Conservation (phyloP, 1,284 basidiomycete genomes). For the Cutaneotrichosporon sp. region DNA sequence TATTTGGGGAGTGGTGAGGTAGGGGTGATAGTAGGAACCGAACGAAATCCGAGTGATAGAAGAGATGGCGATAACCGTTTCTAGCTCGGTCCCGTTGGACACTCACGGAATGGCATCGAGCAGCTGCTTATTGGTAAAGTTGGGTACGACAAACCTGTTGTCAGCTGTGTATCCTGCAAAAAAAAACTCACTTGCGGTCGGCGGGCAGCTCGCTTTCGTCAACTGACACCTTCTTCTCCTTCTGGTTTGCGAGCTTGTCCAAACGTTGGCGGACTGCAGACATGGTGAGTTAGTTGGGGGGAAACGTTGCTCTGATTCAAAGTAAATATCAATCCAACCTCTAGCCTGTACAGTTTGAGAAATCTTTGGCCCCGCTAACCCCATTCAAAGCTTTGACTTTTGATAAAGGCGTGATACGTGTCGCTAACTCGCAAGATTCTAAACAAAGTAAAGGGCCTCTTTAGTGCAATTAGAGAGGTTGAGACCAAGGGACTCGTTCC, state of each 20-base stretch:
- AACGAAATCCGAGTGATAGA: too few species aligned
- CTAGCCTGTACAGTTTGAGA: too few species aligned
- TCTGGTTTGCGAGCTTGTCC: conserved; percentile 5
- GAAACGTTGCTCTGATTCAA: background rate
- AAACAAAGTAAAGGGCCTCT: too few species aligned
- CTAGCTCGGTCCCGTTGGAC: background rate
- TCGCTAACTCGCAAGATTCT: too few species aligned
- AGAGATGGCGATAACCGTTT: too few species aligned
- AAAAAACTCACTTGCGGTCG: conserved; percentile 12
- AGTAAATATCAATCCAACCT: too few species aligned
- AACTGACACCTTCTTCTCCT: conserved; percentile 14
- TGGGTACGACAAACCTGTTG: conserved; percentile 48
- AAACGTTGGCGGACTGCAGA: conserved; percentile 20
- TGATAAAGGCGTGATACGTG: too few species aligned
- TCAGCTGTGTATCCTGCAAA: background rate
- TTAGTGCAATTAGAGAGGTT: too few species aligned
- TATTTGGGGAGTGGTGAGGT: background rate
- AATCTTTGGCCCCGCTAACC: background rate
- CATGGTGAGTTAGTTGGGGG: conserved; percentile 14
- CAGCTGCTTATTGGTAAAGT: conserved; percentile 58
- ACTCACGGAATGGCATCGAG: conserved; percentile 71
- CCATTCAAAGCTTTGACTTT: too few species aligned
- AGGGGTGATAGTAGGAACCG: too few species aligned
- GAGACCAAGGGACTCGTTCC: too few species aligned
- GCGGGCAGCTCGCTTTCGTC: conserved; percentile 18